Evolutionary conservation across 164 flowering plant species (phyloP).

Genomic region (Vitis rotundifolia): DNA sequence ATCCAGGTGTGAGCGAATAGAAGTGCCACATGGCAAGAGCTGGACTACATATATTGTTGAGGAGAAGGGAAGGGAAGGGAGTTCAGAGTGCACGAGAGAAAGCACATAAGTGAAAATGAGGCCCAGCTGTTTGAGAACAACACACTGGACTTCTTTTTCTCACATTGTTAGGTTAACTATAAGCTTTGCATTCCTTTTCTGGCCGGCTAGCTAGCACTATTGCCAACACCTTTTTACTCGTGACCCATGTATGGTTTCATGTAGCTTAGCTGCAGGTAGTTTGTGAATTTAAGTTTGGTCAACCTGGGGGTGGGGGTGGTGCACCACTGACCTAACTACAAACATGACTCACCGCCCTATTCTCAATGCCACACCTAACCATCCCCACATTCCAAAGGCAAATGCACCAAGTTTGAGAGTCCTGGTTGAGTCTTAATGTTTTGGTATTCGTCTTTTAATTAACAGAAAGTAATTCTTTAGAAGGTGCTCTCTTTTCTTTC

Average conservation of each 20-base stretch:
- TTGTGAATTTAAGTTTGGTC: not conserved
- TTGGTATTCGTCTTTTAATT: no score
- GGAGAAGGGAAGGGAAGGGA: not conserved
- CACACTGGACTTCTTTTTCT: not conserved
- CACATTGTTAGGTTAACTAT: slow-evolving; percentile 6
- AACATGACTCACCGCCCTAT: not conserved
- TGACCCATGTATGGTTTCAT: not conserved
- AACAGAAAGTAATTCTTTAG: no score
- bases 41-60: not conserved
- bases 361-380: no score
- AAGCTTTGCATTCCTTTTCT: slow-evolving; percentile 1
- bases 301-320: not conserved
- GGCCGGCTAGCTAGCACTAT: not conserved
- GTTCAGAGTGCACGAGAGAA: slow-evolving; percentile 10
- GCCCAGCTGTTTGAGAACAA: slow-evolving; percentile 9
- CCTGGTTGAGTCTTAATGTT: no score
- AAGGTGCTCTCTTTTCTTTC: no score
- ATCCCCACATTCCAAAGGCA: no score
- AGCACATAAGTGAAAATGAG: not conserved
- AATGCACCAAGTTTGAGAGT: no score
- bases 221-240: not conserved
- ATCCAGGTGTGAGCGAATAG: not conserved
- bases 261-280: no score
- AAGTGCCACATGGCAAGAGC: not conserved
- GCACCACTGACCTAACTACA: slow-evolving; percentile 6